Evolutionary conservation across 2,329 filamentous ascomycete species (phyloP).

Genomic region (Hypoxylon sp.): DNA sequence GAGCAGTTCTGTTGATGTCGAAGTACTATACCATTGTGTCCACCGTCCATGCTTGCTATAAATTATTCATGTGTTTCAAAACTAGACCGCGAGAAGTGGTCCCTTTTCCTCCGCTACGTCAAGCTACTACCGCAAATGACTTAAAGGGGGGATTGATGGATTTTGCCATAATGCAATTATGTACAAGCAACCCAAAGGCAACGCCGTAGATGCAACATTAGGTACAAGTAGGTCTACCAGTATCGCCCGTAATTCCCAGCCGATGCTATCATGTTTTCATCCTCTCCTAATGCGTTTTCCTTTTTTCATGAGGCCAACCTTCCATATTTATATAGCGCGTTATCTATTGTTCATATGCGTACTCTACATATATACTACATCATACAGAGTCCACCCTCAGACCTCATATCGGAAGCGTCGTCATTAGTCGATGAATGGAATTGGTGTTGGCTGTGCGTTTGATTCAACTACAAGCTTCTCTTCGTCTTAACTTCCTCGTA

Average conservation of each 20-base stretch:
- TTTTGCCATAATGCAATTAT: neutral
- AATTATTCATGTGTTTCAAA: neutral
- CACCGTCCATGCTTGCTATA: neutral
- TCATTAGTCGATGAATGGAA: neutral
- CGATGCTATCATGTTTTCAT: neutral
- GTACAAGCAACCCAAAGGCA: conserved; percentile 8
- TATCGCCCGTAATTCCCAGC: neutral
- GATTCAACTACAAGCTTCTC: conserved; percentile 65
- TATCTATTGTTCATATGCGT: neutral
- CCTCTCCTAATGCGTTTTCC: neutral
- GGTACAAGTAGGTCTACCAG: neutral
- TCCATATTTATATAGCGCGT: neutral
- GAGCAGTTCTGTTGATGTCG: conserved; percentile 19
- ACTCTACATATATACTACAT: neutral
- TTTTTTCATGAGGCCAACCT: neutral
- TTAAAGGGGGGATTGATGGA: conserved; percentile 19
- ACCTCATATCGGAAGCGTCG: neutral
- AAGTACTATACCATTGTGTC: neutral
- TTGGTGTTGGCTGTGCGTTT: neutral
- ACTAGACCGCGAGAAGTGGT: neutral
- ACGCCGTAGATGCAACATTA: neutral
- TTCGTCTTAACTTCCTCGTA: conserved; percentile 86
- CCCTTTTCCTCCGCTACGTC: neutral
- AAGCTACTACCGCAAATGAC: neutral
- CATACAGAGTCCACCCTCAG: neutral